Evolutionary conservation across 1,139 yeast genomes (phyloP).

Genomic region (Saccharomyces hybrid): DNA sequence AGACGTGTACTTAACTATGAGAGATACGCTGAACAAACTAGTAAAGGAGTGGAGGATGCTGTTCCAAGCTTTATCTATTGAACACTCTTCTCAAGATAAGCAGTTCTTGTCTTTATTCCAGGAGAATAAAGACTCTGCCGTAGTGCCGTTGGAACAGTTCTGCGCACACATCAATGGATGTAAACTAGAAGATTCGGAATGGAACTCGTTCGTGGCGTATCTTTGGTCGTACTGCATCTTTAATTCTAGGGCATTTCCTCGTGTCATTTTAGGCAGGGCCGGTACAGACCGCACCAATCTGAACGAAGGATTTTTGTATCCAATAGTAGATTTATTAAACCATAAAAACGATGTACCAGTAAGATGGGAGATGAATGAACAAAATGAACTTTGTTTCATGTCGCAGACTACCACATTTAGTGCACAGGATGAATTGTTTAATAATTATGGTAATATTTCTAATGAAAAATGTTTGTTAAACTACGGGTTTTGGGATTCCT

Average conservation of each 20-base stretch:
- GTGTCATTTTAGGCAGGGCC: slow-evolving; percentile 37
- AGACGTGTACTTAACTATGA: slow-evolving; percentile 39
- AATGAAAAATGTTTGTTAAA: slow-evolving; percentile 58
- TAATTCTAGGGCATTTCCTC: slow-evolving; percentile 74
- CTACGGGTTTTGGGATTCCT: slow-evolving; percentile 59
- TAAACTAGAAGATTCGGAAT: slow-evolving; percentile 18
- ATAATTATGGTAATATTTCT: slow-evolving; percentile 82
- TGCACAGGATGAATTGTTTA: slow-evolving; percentile 46
- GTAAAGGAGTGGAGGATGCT: slow-evolving; percentile 28
- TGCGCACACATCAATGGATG: neutral
- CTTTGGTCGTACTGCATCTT: slow-evolving; percentile 69
- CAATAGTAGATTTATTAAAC: slow-evolving; percentile 71
- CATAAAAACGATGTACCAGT: slow-evolving; percentile 60
- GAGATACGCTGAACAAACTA: slow-evolving; percentile 27
- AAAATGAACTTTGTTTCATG: neutral
- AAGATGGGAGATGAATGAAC: slow-evolving; percentile 42
- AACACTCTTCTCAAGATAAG: slow-evolving; percentile 6
- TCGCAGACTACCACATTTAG: neutral
- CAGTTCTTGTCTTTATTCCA: slow-evolving; percentile 3
- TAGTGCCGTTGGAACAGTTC: slow-evolving; percentile 5
- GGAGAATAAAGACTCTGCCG: slow-evolving; percentile 7
- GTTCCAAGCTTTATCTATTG: slow-evolving; percentile 6
- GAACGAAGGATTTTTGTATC: slow-evolving; percentile 63
- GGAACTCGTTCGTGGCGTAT: slow-evolving; percentile 61
- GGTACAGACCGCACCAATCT: slow-evolving; percentile 26